Conservation (phyloP, 768 basidiomycete species). For the Lactifluus rugatus region DNA sequence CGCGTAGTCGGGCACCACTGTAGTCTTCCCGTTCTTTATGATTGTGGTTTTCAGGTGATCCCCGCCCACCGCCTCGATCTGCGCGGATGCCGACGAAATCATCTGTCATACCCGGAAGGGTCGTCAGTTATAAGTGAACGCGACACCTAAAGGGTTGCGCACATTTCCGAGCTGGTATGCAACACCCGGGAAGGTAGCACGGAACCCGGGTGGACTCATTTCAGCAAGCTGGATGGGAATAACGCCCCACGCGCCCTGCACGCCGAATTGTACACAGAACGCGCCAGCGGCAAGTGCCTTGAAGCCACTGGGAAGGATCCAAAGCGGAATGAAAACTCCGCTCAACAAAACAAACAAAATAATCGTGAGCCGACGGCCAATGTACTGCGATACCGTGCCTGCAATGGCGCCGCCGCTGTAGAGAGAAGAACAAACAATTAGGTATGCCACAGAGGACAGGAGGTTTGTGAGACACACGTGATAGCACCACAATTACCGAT, state of each 20-base stretch:
- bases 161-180: slow-evolving; percentile 37
- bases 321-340: slow-evolving; percentile 30
- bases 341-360: slow-evolving; percentile 28
- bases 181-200: slow-evolving; percentile 37
- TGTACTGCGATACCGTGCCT: slow-evolving; percentile 32
- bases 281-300: slow-evolving; percentile 36
- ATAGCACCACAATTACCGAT: slow-evolving; percentile 31
- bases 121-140: not conserved
- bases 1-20: slow-evolving; percentile 37
- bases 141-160: not conserved
- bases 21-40: slow-evolving; percentile 21
- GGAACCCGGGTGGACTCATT: slow-evolving; percentile 39
- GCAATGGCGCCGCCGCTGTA: slow-evolving; percentile 31
- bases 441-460: not conserved
- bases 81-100: slow-evolving; percentile 37
- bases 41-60: slow-evolving; percentile 31
- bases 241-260: slow-evolving; percentile 31
- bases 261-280: slow-evolving; percentile 39
- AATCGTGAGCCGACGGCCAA: slow-evolving; percentile 39
- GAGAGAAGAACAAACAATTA: slow-evolving; percentile 11
- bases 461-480: slow-evolving; percentile 16
- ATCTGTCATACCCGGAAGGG: slow-evolving; percentile 23
- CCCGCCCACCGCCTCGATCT: slow-evolving; percentile 42
- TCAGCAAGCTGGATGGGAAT: slow-evolving; percentile 39
- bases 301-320: slow-evolving; percentile 38